phyloP scores from a whole-genome alignment of 495 filamentous ascomycete species.

The Ramalina intermedia region DNA sequence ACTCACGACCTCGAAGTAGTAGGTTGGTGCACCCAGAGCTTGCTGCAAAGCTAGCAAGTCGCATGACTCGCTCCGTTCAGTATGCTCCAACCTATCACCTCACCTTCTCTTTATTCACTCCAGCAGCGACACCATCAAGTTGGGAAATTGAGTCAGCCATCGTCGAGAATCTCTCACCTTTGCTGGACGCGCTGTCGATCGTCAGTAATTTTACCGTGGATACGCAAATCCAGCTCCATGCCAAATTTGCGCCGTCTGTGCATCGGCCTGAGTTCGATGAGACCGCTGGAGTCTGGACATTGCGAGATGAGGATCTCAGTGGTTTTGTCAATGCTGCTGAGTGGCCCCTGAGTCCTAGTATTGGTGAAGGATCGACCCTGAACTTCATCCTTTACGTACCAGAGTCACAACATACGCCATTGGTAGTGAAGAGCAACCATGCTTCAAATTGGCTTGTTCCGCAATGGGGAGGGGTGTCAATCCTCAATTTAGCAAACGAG shows the following conservation, averaged over 20 bases:
- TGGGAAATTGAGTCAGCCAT: slow-evolving; percentile 88
- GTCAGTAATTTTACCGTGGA: slow-evolving; percentile 96
- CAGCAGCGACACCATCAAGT: slow-evolving; percentile 56
- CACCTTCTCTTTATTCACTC: slow-evolving; percentile 88
- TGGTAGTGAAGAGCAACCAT: slow-evolving; percentile 52
- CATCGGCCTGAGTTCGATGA: slow-evolving; percentile 40
- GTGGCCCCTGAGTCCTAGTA: slow-evolving; percentile 90
- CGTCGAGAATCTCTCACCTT: slow-evolving; percentile 63
- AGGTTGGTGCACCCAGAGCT: slow-evolving; percentile 30
- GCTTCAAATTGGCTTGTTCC: slow-evolving; percentile 87
- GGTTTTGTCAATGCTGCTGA: slow-evolving; percentile 96
- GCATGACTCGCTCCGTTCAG: slow-evolving; percentile 68
- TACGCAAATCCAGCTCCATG: slow-evolving; percentile 90
- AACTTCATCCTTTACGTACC: slow-evolving; percentile 90
- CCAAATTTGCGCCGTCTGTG: slow-evolving; percentile 60
- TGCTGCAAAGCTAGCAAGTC: slow-evolving; percentile 38
- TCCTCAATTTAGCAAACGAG: slow-evolving; percentile 42
- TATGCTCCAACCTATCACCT: slow-evolving; percentile 91
- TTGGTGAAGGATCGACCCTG: slow-evolving; percentile 80
- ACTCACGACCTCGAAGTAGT: slow-evolving; percentile 10
- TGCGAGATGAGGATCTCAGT: slow-evolving; percentile 77
- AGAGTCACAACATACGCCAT: slow-evolving; percentile 39
- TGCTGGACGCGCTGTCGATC: slow-evolving; percentile 58
- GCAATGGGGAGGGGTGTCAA: slow-evolving; percentile 88
- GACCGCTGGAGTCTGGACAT: slow-evolving; percentile 39